Percentiles rank a stretch among this genome's conserved stretches.
phyloP scores from a whole-genome alignment of 2,329 filamentous ascomycete species.

The Aspergillus carbonarius region DNA sequence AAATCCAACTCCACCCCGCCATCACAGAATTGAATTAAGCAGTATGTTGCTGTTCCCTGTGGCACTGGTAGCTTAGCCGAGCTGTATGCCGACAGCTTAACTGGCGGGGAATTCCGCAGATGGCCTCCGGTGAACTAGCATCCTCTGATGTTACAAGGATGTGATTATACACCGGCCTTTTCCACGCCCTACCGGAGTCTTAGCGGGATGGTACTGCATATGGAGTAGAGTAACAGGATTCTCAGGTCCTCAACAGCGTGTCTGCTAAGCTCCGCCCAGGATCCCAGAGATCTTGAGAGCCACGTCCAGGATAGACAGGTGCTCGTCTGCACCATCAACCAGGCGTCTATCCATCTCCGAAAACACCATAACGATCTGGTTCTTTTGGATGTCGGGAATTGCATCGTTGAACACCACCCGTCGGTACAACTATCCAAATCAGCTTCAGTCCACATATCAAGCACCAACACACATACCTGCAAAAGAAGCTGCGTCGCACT shows the following conservation, averaged over 20 bases:
- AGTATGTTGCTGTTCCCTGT: not conserved
- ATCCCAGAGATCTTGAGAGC: slow-evolving; percentile 77
- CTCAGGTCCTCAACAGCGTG: not conserved
- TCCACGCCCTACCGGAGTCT: not conserved
- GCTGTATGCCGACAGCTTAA: not conserved
- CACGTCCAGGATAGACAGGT: slow-evolving; percentile 84
- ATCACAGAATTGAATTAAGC: not conserved
- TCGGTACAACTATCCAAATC: slow-evolving; percentile 58
- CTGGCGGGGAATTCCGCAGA: not conserved
- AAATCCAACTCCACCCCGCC: slow-evolving; percentile 2
- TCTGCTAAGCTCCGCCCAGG: slow-evolving; percentile 44
- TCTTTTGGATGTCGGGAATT: slow-evolving; percentile 82
- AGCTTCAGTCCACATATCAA: slow-evolving; percentile 10
- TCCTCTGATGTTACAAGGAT: not conserved
- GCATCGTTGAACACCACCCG: slow-evolving; percentile 78
- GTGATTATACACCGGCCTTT: not conserved
- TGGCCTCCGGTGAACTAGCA: not conserved
- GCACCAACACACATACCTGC: slow-evolving; percentile 57
- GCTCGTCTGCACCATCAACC: slow-evolving; percentile 93
- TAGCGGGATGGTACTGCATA: not conserved
- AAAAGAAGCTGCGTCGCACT: slow-evolving; percentile 84
- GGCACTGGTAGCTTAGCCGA: not conserved
- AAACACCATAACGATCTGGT: slow-evolving; percentile 82
- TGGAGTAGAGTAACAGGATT: not conserved
- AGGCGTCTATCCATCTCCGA: slow-evolving; percentile 93